Conservation (phyloP, 768 basidiomycete genomes). For the Holtermanniella nyarrowii region DNA sequence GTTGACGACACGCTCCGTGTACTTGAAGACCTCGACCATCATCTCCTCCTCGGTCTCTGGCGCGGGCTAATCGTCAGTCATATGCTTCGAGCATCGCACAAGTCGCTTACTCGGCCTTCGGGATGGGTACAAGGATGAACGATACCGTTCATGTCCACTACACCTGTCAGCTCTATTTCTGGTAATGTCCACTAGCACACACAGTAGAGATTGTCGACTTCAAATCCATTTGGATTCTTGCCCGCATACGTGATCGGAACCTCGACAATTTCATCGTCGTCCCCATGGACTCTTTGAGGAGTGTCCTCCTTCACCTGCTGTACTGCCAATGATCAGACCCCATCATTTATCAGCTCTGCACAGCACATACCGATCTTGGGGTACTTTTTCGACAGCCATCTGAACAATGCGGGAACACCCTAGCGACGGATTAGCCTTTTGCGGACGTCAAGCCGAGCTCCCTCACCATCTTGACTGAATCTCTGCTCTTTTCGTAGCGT, state of each 20-base stretch:
- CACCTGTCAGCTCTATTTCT: not conserved
- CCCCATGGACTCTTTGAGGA: conserved; percentile 53
- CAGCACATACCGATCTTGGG: conserved; percentile 74
- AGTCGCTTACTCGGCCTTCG: conserved; percentile 68
- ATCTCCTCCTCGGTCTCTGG: conserved; percentile 98
- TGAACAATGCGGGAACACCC: conserved; percentile 97
- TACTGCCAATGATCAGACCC: conserved; percentile 13
- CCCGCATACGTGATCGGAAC: conserved; percentile 59
- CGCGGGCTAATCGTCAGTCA: conserved; percentile 56
- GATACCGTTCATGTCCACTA: conserved; percentile 96
- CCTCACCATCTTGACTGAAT: no score
- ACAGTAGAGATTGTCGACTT: conserved; percentile 88
- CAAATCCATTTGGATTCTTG: conserved; percentile 87
- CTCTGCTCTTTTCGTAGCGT: no score
- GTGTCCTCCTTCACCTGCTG: conserved; percentile 68
- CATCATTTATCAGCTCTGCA: not conserved
- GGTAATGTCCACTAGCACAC: conserved; percentile 6
- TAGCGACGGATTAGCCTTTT: no score
- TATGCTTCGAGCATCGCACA: not conserved
- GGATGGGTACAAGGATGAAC: conserved; percentile 99
- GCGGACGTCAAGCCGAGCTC: no score
- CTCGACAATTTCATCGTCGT: conserved; percentile 53
- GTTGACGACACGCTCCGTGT: conserved; percentile 93
- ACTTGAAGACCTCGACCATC: conserved; percentile 96
- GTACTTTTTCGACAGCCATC: conserved; percentile 98